Percentiles rank a stretch among this genome's conserved stretches.
Evolutionary conservation across 192 early-diverging fungal genomes (phyloP).

Genomic region (Backusella liffmaniae): DNA sequence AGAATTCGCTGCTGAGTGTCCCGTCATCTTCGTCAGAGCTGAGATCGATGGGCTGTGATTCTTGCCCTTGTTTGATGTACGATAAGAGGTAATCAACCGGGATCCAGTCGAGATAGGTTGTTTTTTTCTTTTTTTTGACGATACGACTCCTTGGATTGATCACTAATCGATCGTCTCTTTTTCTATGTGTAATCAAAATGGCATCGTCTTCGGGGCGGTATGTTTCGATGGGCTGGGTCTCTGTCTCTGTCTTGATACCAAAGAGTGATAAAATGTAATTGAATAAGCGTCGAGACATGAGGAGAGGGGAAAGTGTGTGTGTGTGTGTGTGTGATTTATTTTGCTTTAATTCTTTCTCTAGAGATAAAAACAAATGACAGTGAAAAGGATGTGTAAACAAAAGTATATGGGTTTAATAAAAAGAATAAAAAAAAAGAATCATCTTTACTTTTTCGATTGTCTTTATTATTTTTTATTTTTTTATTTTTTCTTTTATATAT

Average conservation of each 20-base stretch:
- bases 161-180: background rate
- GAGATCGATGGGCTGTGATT: background rate
- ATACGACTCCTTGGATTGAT: background rate
- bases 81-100: background rate
- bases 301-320: background rate
- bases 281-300: background rate
- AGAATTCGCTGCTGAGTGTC: background rate
- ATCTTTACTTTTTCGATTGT: background rate
- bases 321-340: background rate
- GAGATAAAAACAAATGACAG: background rate
- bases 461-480: background rate
- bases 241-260: background rate
- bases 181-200: background rate
- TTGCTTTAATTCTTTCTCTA: too few species aligned
- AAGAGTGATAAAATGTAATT: slow-evolving; percentile 23
- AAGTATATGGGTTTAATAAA: background rate
- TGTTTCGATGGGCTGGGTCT: background rate
- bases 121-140: background rate
- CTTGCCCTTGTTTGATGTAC: background rate
- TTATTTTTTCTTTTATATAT: background rate
- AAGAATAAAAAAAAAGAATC: background rate
- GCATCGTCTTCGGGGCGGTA: background rate
- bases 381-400: background rate
- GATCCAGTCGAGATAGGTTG: background rate
- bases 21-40: background rate